phyloP scores from a whole-genome alignment of 2,329 filamentous ascomycete genomes.

The Trematosphaeria pertusa region DNA sequence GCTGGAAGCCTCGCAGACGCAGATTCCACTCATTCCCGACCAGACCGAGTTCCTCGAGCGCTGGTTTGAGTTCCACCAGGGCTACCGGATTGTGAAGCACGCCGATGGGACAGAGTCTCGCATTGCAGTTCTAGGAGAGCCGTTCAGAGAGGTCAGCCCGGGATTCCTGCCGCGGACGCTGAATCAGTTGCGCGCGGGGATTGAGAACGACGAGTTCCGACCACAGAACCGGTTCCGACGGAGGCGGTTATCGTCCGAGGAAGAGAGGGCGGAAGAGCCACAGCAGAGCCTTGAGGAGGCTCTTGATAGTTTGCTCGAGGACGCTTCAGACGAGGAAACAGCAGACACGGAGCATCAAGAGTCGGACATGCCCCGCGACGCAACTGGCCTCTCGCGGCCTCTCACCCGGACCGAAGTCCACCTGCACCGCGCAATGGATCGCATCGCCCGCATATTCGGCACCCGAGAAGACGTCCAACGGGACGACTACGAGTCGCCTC shows the following conservation, averaged over 20 bases:
- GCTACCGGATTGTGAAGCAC: constrained; percentile 50
- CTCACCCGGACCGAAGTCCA: constrained; percentile 24
- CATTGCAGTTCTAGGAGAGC: constrained; percentile 56
- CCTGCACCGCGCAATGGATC: constrained; percentile 34
- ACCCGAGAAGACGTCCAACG: constrained; percentile 55
- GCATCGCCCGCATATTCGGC: constrained; percentile 51
- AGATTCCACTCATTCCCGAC: constrained; percentile 56
- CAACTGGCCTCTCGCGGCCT: constrained; percentile 16
- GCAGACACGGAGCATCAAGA: neutral
- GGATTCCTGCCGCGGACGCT: constrained; percentile 56
- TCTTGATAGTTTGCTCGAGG: constrained; percentile 42
- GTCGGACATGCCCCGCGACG: neutral
- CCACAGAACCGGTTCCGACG: constrained; percentile 38
- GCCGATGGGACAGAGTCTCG: constrained; percentile 54
- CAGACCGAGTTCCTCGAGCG: constrained; percentile 54
- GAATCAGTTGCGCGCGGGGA: constrained; percentile 50
- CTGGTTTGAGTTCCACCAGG: constrained; percentile 60
- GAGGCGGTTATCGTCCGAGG: constrained; percentile 29
- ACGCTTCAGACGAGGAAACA: constrained; percentile 29
- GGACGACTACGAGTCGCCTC: constrained; percentile 57
- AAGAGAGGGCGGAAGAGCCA: constrained; percentile 28
- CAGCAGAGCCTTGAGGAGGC: constrained; percentile 43
- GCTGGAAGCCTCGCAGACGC: constrained; percentile 52
- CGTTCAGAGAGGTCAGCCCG: constrained; percentile 54
- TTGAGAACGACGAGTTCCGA: constrained; percentile 36